Conservation (phyloP, 2,329 filamentous ascomycete genomes). For the Claviceps quebecensis region DNA sequence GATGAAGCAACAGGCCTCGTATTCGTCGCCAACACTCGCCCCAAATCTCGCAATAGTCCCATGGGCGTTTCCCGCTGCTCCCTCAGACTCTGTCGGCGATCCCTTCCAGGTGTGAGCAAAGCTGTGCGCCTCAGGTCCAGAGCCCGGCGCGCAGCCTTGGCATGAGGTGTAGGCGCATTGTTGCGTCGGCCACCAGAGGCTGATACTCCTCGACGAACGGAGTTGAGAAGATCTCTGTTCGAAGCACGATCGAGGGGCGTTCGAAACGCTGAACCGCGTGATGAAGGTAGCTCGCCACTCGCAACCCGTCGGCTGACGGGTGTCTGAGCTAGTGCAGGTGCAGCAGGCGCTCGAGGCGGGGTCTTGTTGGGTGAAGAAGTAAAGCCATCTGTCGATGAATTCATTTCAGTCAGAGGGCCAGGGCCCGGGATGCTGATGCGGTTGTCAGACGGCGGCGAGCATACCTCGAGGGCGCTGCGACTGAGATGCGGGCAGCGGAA, state of each 20-base stretch:
- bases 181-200: slow-evolving; percentile 29
- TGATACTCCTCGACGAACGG: slow-evolving; percentile 27
- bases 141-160: slow-evolving; percentile 43
- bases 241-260: slow-evolving; percentile 27
- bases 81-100: slow-evolving; percentile 41
- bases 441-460: background rate
- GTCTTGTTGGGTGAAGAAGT: slow-evolving; percentile 3
- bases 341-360: slow-evolving; percentile 11
- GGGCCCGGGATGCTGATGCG: background rate
- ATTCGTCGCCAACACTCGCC: slow-evolving; percentile 36
- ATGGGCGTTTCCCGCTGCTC: slow-evolving; percentile 42
- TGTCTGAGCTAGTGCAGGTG: slow-evolving; percentile 13
- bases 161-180: slow-evolving; percentile 43
- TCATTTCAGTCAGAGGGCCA: background rate
- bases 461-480: slow-evolving; percentile 1
- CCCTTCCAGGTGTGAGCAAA: slow-evolving; percentile 45
- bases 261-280: slow-evolving; percentile 22
- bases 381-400: slow-evolving; percentile 1
- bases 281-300: slow-evolving; percentile 25
- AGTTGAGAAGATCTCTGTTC: slow-evolving; percentile 23
- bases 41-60: slow-evolving; percentile 38
- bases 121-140: slow-evolving; percentile 45
- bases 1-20: slow-evolving; percentile 31
- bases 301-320: slow-evolving; percentile 13
- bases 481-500: background rate